Base-by-base conservation (phyloP, 192 early-diverging fungal genomes). In the Geranomyces variabilis region DNA sequence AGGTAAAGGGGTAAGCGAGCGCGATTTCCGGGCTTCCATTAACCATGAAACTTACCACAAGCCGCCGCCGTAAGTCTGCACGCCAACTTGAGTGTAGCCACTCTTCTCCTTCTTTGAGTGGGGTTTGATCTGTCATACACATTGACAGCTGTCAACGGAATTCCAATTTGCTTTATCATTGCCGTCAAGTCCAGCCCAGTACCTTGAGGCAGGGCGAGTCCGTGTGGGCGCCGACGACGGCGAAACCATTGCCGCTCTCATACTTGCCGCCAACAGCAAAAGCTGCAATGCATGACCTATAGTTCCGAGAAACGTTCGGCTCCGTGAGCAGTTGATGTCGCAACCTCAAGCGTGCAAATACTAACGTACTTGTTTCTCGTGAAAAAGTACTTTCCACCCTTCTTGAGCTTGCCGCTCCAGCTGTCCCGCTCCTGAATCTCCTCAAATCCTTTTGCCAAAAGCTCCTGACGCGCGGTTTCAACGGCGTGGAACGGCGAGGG, bases 401-500 rank as follows among this genome's bases (percentile, higher is more conserved):
- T 86, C 75, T 88, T 80, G 62, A 98, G 75, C 21, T 75, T 77
- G 45, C 85, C 87, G 19, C 73, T 70, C 94, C 95, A 98, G 79
- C 77, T 87, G 67, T 93, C 90, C 73, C 89, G 89, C 75, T 99
- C 97, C 71, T 89, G 89, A 73, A 99, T 87, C 83, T 94, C 92
- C 48, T 84, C 75, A 79, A 93, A 99, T 0, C 94, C 91, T 33
- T 90, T 90, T 49, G 86, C 83, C 36, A 81, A 69, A 26, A 99
- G 89, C 51, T 87, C 86, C 62, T 78, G 74, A 57, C 84, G 80
- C 43, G 91, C 87, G 56, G 94, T 89, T 59, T 93, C 91, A 29
- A 96, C 92, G 46, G 91, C 95, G 78, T 99, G 97, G 84, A 97
- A 99, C 28, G 97, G 97, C 33, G 94, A 96, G 26, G 95, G 96